Base-by-base conservation (phyloP, 2,329 filamentous ascomycete genomes). In the Botrytis aclada region DNA sequence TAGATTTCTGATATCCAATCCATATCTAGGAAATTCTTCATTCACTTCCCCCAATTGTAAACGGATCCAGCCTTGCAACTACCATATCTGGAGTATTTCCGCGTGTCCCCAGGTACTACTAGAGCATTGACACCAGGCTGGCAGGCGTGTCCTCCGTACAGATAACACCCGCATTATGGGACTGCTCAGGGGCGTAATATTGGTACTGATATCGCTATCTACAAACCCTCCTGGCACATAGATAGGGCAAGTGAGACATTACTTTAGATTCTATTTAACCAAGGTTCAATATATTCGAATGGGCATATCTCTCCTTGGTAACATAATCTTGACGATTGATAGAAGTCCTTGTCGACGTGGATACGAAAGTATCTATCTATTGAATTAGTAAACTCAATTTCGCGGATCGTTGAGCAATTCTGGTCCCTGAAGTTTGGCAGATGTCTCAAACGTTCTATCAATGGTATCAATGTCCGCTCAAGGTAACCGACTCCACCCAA, bases 241-340 rank as follows among this genome's bases (percentile, higher is more conserved):
- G 63, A 65, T 65, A 65, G 63, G 63, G 20, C 29, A 47, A 41
- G 16, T 45, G 61, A 69, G 65, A 56, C 51, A 67, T 41, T 67
- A n/a, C 37, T 67, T 51, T 41, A 0, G 34, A 32, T 22, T 67
- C 47, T 56, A 67, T 56, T 47, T 32, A 67, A 29, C 54, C 47
- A 37, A 56, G 65, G 65, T 67, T 67, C 45, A 54, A 67, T 54
- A 54, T 39, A 67, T 45, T 67, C 34, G 25, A 43, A 56, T 56
- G 29, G 47, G 65, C 37, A 56, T 69, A 69, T 69, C 34, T 69
- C 65, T 69, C 65, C 65, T 47, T 16, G 70, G 43, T 32, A 60
- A 70, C 63, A 74, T n/a, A 69, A 74, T 62, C 65, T 72, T 29
- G 37, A 63, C 37, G 34, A 72, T 69, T 47, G 56, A 69, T 64